phyloP scores from a whole-genome alignment of 495 filamentous ascomycete genomes.

The Hypoxylon subgilvum region DNA sequence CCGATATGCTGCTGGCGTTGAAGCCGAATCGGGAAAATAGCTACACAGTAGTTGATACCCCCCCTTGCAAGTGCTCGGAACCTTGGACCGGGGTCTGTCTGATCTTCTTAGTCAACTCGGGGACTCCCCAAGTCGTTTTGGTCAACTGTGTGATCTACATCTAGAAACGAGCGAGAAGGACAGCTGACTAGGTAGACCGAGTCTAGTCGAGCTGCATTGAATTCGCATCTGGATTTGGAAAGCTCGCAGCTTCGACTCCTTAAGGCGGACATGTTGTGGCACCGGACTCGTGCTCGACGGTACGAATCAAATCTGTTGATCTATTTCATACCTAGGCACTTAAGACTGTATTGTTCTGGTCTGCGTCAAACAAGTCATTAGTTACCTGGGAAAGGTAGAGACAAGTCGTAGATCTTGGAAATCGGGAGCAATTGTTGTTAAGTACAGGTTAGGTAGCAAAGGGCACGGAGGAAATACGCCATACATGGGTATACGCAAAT shows the following conservation, averaged over 20 bases:
- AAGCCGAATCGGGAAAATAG: constrained; percentile 20
- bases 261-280: neutral
- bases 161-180: constrained; percentile 32
- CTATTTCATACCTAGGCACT: constrained; percentile 6
- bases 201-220: constrained; percentile 26
- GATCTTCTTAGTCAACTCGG: constrained; percentile 30
- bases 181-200: constrained; percentile 2
- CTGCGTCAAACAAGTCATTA: constrained; percentile 9
- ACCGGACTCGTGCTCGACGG: constrained; percentile 1
- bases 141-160: constrained; percentile 42
- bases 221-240: constrained; percentile 15
- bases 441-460: neutral
- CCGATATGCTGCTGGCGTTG: constrained; percentile 15
- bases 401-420: no score
- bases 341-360: constrained; percentile 1
- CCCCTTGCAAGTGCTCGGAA: constrained; percentile 8
- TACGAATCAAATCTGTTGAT: neutral
- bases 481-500: constrained; percentile 15
- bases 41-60: constrained; percentile 18
- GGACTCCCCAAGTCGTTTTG: constrained; percentile 12
- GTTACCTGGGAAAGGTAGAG: no score
- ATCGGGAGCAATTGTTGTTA: no score
- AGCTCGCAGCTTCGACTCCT: constrained; percentile 4
- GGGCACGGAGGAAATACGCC: neutral
- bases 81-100: constrained; percentile 11